phyloP scores from a whole-genome alignment of 176 grass and related monocot species.

The Eleusine coracana region DNA sequence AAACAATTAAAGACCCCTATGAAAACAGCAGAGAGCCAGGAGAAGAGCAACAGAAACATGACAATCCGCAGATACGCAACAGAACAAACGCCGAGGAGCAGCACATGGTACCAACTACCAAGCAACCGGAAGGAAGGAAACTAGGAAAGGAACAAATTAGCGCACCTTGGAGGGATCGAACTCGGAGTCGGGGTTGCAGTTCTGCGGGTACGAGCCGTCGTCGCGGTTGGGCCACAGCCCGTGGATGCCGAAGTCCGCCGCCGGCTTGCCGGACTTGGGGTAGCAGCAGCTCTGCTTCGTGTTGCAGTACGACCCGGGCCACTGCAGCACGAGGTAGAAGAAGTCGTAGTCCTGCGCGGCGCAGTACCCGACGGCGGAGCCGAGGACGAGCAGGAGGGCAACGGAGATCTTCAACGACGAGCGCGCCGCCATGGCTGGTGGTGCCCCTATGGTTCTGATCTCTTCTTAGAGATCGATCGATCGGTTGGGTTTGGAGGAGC shows the following conservation, averaged over 20 bases:
- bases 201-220: conserved; percentile 89
- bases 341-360: conserved; percentile 75
- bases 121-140: background rate
- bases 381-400: conserved; percentile 40
- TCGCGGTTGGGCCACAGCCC: conserved; percentile 95
- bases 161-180: conserved; percentile 71
- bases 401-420: conserved; percentile 14
- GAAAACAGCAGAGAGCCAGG: background rate
- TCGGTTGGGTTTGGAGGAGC: background rate
- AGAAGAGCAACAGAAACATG: background rate
- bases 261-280: conserved; percentile 78
- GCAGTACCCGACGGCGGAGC: conserved; percentile 7
- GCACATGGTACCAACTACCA: background rate
- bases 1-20: background rate
- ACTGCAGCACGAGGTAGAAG: conserved; percentile 91
- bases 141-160: background rate
- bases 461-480: background rate
- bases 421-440: conserved; percentile 45
- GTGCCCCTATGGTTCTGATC: background rate
- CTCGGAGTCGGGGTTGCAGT: conserved; percentile 51
- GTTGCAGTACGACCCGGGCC: conserved; percentile 93
- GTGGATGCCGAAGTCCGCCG: conserved; percentile 92
- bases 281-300: conserved; percentile 90
- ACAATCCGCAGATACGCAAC: too few relatives aligned
- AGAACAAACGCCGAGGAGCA: background rate